These are phyloP conservation scores for Xylaria acuta DNA, from an alignment of 495 filamentous ascomycete genomes.

Conservation along the genomic window DNA sequence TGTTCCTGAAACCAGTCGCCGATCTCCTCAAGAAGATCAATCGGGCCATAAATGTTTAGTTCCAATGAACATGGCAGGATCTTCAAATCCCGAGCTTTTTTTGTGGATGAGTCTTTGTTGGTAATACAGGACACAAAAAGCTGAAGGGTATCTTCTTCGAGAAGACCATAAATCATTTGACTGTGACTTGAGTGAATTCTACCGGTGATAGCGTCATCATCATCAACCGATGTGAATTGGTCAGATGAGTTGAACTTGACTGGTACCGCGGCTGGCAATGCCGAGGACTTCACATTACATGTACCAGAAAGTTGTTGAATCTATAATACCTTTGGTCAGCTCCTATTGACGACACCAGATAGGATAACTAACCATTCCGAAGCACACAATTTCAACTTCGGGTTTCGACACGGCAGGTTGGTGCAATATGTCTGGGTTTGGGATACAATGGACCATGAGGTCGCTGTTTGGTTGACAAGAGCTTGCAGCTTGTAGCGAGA, in stretches of 20 bases:
- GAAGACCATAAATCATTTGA: neutral
- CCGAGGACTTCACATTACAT: neutral
- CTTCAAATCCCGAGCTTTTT: neutral
- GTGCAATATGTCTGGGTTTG: too few species aligned
- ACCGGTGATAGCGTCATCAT: neutral
- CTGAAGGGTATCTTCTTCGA: neutral
- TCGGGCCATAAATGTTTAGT: neutral
- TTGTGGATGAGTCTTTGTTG: neutral
- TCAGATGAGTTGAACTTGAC: neutral
- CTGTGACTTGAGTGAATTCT: neutral
- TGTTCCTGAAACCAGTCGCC: conserved; percentile 6
- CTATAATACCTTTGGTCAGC: too few species aligned
- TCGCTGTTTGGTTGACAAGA: too few species aligned
- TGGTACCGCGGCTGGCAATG: neutral
- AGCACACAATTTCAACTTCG: too few species aligned
- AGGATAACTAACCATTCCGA: neutral
- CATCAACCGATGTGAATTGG: neutral
- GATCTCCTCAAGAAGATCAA: neutral
- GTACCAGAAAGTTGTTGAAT: neutral
- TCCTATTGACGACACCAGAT: too few species aligned
- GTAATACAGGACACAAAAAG: neutral
- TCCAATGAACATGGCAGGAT: neutral
- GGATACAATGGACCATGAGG: too few species aligned
- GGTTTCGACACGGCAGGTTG: too few species aligned
- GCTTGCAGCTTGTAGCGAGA: too few species aligned